phyloP scores from a whole-genome alignment of 2,329 filamentous ascomycete genomes.

The Calonectria multiphialidica region DNA sequence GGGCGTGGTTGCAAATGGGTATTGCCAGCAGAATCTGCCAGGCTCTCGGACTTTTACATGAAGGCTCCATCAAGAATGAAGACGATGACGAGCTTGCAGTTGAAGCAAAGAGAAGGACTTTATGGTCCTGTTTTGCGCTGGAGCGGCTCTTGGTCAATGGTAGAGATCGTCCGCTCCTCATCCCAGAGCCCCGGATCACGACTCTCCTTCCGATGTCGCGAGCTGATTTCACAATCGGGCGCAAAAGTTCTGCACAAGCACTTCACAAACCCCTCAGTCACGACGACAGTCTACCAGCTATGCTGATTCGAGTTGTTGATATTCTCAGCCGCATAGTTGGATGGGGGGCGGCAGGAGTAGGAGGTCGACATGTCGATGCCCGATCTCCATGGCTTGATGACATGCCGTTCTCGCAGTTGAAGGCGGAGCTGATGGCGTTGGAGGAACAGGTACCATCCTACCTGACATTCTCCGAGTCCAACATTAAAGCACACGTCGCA shows the following conservation, averaged over 20 bases:
- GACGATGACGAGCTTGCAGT: not conserved
- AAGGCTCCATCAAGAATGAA: not conserved
- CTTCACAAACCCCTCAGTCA: not conserved
- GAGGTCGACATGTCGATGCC: not conserved
- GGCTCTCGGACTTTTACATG: not conserved
- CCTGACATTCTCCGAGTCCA: not conserved
- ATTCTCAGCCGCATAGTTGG: not conserved
- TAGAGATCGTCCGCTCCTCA: not conserved
- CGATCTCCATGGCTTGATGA: not conserved
- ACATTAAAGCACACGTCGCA: not conserved
- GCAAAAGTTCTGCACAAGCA: not conserved
- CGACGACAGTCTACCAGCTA: not conserved
- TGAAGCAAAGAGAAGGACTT: not conserved
- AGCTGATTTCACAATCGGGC: not conserved
- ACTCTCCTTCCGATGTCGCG: not conserved
- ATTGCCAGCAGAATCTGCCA: not conserved
- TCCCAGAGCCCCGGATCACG: not conserved
- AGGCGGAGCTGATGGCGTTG: not conserved
- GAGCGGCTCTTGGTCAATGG: not conserved
- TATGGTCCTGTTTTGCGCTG: not conserved
- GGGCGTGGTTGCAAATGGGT: not conserved
- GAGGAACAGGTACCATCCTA: not conserved
- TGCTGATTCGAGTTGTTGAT: not conserved
- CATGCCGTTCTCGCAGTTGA: not conserved
- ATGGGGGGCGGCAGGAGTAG: not conserved